A percentile compares a stretch with the other conserved stretches of the same genome.
These are phyloP conservation scores for Stachybotrys chlorohalonatus DNA, from an alignment of 2,329 filamentous ascomycete genomes.

Conservation along the genomic window DNA sequence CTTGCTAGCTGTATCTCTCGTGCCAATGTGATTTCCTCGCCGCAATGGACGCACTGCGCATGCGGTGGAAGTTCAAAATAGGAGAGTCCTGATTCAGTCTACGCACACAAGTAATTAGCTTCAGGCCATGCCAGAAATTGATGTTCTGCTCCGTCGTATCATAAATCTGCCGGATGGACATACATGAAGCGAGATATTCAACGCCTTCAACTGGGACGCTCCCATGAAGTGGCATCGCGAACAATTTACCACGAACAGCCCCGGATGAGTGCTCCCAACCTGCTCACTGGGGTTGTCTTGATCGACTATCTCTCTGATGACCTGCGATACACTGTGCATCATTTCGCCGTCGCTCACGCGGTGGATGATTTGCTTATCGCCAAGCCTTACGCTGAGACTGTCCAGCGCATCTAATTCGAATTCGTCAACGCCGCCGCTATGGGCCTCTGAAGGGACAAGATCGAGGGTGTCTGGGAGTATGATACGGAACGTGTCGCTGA, in stretches of 20 bases:
- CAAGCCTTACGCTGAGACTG: constrained; percentile 20
- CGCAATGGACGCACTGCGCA: constrained; percentile 23
- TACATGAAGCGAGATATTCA: constrained; percentile 9
- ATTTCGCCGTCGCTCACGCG: constrained; percentile 30
- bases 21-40: constrained; percentile 20
- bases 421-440: constrained; percentile 15
- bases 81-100: background rate
- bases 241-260: constrained; percentile 27
- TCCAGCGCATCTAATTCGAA: constrained; percentile 26
- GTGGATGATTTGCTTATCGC: constrained; percentile 23
- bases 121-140: too few relatives aligned
- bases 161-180: background rate
- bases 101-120: background rate
- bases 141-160: too few relatives aligned
- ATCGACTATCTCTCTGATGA: constrained; percentile 22
- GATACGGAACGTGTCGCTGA: constrained; percentile 24
- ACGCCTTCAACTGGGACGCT: constrained; percentile 20
- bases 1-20: constrained; percentile 25
- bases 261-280: constrained; percentile 16
- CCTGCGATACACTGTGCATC: constrained; percentile 23
- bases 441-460: constrained; percentile 4
- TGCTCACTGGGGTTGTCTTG: constrained; percentile 22
- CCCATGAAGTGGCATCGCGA: constrained; percentile 23
- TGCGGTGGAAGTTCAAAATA: constrained; percentile 11
- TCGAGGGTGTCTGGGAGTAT: constrained; percentile 27